Evolutionary conservation across 768 basidiomycete genomes (phyloP).

Genomic region (Rhizopogon vinicolor): DNA sequence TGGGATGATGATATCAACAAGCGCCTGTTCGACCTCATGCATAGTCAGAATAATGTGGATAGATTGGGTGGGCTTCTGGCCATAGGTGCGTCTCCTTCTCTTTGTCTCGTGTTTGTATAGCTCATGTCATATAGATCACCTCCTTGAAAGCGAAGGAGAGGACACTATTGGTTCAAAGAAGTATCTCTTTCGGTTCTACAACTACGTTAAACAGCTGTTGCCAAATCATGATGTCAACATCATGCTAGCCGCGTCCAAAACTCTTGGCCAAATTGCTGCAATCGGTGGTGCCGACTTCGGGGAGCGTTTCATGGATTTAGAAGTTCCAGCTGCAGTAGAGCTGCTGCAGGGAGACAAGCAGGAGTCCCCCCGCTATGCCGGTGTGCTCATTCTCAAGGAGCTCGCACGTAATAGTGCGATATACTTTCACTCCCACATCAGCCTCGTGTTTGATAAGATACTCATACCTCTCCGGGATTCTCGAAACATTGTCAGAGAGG

Average conservation of each 20-base stretch:
- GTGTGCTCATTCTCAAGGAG: constrained; percentile 91
- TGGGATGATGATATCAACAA: constrained; percentile 86
- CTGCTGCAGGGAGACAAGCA: constrained; percentile 68
- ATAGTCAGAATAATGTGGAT: constrained; percentile 73
- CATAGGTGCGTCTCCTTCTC: constrained; percentile 54
- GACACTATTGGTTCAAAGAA: constrained; percentile 78
- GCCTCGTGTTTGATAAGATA: constrained; percentile 88
- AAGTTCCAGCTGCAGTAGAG: constrained; percentile 81
- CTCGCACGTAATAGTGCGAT: constrained; percentile 84
- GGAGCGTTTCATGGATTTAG: constrained; percentile 85
- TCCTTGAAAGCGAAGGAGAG: constrained; percentile 73
- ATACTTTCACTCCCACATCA: constrained; percentile 86
- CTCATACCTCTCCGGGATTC: constrained; percentile 86
- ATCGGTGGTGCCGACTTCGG: constrained; percentile 82
- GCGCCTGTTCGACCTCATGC: constrained; percentile 76
- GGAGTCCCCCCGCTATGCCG: constrained; percentile 87
- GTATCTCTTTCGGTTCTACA: constrained; percentile 82
- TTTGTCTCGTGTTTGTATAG: constrained; percentile 5
- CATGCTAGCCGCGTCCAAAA: constrained; percentile 93
- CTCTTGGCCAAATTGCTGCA: constrained; percentile 80
- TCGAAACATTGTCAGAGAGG: constrained; percentile 86
- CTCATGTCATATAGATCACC: constrained; percentile 44
- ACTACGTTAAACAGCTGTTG: constrained; percentile 90
- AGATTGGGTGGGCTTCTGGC: constrained; percentile 85
- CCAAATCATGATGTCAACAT: constrained; percentile 89